Percentiles rank a stretch among this genome's conserved stretches.
Evolutionary conservation across 495 filamentous ascomycete species (phyloP).

Genomic region (Parathielavia hyrcaniae): DNA sequence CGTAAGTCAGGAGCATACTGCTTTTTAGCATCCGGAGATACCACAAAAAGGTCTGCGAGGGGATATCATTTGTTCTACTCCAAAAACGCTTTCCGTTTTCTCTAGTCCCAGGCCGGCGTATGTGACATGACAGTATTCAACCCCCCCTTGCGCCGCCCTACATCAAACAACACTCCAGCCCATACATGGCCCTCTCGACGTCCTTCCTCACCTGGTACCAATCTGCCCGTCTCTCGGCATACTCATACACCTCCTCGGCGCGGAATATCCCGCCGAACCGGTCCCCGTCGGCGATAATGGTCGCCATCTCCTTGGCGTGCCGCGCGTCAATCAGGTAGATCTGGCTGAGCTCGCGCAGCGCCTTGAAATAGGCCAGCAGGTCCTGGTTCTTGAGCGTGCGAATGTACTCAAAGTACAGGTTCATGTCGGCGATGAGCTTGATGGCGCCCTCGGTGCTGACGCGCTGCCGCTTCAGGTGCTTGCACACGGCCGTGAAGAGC

Average conservation of each 20-base stretch:
- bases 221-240: conserved; percentile 86
- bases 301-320: conserved; percentile 91
- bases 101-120: conserved; percentile 1
- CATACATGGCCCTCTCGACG: conserved; percentile 97
- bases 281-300: conserved; percentile 85
- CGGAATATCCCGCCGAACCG: conserved; percentile 88
- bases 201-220: conserved; percentile 83
- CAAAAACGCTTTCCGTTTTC: neutral
- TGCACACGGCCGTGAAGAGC: conserved; percentile 83
- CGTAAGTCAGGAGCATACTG: neutral
- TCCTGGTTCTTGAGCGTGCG: conserved; percentile 72
- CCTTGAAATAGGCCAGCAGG: conserved; percentile 81
- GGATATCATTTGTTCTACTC: neutral
- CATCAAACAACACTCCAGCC: conserved; percentile 83
- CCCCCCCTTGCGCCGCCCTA: conserved; percentile 36
- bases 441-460: conserved; percentile 85
- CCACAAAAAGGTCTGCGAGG: neutral
- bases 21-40: neutral
- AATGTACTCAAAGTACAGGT: conserved; percentile 82
- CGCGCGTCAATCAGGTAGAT: conserved; percentile 86
- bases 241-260: conserved; percentile 96
- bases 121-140: neutral
- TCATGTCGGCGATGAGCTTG: conserved; percentile 94
- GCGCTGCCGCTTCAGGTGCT: conserved; percentile 93
- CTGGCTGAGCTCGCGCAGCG: conserved; percentile 85